Evolutionary conservation across 257 asterid species (phyloP).

Genomic region (Eustoma russellianum): DNA sequence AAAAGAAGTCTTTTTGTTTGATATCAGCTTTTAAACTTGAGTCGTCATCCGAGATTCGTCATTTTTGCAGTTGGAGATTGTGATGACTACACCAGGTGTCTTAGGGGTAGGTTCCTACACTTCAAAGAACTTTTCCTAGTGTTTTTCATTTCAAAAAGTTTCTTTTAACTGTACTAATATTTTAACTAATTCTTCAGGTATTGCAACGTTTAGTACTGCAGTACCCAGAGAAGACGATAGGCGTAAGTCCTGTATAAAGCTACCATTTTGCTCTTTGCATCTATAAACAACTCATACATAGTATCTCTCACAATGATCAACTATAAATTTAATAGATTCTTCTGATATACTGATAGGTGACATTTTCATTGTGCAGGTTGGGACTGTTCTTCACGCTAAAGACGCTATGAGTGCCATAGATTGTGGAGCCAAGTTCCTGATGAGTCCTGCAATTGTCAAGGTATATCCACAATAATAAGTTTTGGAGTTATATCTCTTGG

Average conservation of each 20-base stretch:
- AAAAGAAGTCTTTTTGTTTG: not conserved
- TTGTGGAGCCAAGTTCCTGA: conserved; percentile 70
- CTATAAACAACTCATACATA: not conserved
- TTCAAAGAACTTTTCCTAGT: conserved; percentile 1
- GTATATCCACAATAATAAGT: conserved; percentile 17
- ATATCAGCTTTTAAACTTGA: not conserved
- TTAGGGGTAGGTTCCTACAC: conserved; percentile 42
- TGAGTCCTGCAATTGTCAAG: conserved; percentile 80
- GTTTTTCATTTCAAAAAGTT: not conserved
- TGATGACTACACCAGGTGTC: conserved; percentile 65
- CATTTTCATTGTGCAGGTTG: conserved; percentile 38
- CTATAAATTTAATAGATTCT: no score
- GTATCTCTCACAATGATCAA: not conserved
- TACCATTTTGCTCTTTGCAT: not conserved
- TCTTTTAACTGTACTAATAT: not conserved
- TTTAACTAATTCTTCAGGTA: conserved; percentile 27
- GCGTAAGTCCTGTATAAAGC: conserved; percentile 38
- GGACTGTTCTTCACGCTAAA: conserved; percentile 49
- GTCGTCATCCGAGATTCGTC: conserved; percentile 4
- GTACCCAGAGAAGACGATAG: conserved; percentile 56
- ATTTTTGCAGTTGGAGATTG: conserved; percentile 62
- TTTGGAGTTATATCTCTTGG: no score
- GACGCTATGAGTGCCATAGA: conserved; percentile 48
- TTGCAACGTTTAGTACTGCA: conserved; percentile 41
- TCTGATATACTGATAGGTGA: not conserved